Percentiles rank a stretch among this genome's conserved stretches.
These are phyloP conservation scores for Lepidium didymum DNA, from an alignment of 345 rosid genomes.

Conservation along the genomic window DNA sequence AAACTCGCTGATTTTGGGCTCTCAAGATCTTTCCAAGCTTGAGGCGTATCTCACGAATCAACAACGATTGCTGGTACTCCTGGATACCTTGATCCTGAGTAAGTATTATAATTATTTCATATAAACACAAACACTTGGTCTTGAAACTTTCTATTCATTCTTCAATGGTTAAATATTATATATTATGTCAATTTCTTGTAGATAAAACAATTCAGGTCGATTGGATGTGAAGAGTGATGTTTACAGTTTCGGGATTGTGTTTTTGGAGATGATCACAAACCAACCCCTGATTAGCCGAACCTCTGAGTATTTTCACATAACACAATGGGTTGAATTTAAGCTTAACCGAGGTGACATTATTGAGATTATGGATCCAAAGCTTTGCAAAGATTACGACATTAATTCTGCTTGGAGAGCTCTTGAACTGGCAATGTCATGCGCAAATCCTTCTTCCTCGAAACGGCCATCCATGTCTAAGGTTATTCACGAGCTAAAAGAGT, in stretches of 20 bases:
- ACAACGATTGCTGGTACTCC: neutral
- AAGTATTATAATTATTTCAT: neutral
- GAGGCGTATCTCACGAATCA: neutral
- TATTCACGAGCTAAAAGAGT: neutral
- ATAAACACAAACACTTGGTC: neutral
- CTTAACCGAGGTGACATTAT: neutral
- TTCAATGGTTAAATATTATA: neutral
- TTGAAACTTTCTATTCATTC: neutral
- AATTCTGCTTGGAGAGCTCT: slow-evolving; percentile 5
- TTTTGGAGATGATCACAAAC: slow-evolving; percentile 12
- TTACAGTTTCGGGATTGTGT: neutral
- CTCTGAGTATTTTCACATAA: neutral
- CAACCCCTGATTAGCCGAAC: neutral
- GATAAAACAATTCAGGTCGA: neutral
- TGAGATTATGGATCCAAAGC: neutral
- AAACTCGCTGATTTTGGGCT: slow-evolving; percentile 49
- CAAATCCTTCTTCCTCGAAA: neutral
- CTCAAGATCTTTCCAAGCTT: slow-evolving; percentile 23
- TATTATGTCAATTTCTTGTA: neutral
- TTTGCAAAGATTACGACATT: neutral
- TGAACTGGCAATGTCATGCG: slow-evolving; percentile 9
- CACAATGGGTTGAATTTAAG: neutral
- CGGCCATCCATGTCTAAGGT: neutral
- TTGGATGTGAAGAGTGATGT: slow-evolving; percentile 3
- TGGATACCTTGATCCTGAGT: slow-evolving; percentile 15